phyloP scores from a whole-genome alignment of 805 yeast species.

The Dipodascus albidus region DNA sequence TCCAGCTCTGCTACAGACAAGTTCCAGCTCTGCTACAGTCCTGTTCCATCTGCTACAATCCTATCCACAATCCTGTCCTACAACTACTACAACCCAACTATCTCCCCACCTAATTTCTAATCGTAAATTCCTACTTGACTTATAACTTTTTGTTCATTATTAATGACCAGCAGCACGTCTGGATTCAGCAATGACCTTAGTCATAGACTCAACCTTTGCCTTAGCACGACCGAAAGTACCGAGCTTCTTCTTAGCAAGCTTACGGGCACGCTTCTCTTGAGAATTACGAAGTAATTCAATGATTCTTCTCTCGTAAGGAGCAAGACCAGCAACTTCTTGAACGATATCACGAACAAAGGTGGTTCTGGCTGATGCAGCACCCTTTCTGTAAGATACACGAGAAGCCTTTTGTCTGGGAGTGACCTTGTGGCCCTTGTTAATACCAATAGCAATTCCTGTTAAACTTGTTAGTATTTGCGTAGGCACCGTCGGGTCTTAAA shows the following conservation, averaged over 20 bases:
- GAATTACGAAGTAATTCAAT: constrained; percentile 99
- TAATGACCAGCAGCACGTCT: constrained; percentile 34
- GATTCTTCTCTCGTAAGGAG: constrained; percentile 99
- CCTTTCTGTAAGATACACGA: constrained; percentile 93
- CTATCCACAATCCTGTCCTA: too few species aligned
- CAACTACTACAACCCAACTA: too few species aligned
- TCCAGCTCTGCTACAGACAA: too few species aligned
- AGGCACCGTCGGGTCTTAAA: not conserved
- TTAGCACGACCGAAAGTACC: constrained; percentile 99
- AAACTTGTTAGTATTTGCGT: not conserved
- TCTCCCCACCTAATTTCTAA: too few species aligned
- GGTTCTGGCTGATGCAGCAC: constrained; percentile 92
- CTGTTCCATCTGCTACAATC: too few species aligned
- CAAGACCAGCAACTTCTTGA: constrained; percentile 96
- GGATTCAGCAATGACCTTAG: constrained; percentile 88
- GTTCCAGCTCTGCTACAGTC: too few species aligned
- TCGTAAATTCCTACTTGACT: too few species aligned
- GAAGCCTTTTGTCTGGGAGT: constrained; percentile 73
- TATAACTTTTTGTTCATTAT: too few species aligned
- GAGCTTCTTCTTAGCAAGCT: constrained; percentile 98
- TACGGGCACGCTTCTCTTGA: constrained; percentile 99
- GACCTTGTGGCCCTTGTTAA: constrained; percentile 99
- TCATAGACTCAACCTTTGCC: constrained; percentile 99
- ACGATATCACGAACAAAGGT: constrained; percentile 90
- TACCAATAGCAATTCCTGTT: constrained; percentile 87